Evolutionary conservation across 352 stramenopile genomes (phyloP), one percentile per base, ranked within the genome.

Genomic region (Pythium grandisporangium): DNA sequence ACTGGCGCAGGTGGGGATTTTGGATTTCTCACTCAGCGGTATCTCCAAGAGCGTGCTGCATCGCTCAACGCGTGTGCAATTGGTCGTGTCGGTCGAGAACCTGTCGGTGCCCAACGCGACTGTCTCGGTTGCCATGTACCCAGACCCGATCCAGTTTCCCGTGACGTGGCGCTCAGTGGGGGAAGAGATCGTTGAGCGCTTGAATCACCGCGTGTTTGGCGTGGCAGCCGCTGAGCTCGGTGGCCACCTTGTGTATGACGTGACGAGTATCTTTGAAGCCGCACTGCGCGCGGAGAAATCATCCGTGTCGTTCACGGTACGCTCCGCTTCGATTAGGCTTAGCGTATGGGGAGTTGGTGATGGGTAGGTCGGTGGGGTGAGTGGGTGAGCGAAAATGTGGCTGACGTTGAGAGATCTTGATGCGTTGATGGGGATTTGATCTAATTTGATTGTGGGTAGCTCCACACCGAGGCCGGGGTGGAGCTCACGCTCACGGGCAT

Each of bases 221-320:
- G 69, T 61, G 35, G 70, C 63, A 7, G 29, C 41, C 10, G 63
- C 68, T 3, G 57, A 70, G 34, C 53, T 87, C 23, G 75, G 78
- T 29, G 81, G 58, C 30, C 67, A 84, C 51, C 47, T 89, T 34
- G 55, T 59, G 16, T 89, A 86, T 46, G 78, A 92, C 53, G 84
- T 92, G 57, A 92, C 78, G 2, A 75, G 89, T 37, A 54, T 84
- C 17, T 76, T 89, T 19, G 53, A 70, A 17, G 50, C 48, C 7
- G 79, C 68, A 23, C 42, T 90, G n/a, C 58, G 67, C 21, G 41
- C 38, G 11, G 56, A 63, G 36, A 66, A 72, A 17, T 58, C 63
- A n/a, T 66, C 67, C 32, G 30, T 90, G 22, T 49, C 65, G 13
- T 87, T 90, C 42, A 73, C 66, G 21, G 74, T 79, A 37, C 24